A percentile compares a stretch with the other conserved stretches of the same genome.
Evolutionary conservation across 495 filamentous ascomycete species (phyloP).

Genomic region (Tuber microsphaerosporum): DNA sequence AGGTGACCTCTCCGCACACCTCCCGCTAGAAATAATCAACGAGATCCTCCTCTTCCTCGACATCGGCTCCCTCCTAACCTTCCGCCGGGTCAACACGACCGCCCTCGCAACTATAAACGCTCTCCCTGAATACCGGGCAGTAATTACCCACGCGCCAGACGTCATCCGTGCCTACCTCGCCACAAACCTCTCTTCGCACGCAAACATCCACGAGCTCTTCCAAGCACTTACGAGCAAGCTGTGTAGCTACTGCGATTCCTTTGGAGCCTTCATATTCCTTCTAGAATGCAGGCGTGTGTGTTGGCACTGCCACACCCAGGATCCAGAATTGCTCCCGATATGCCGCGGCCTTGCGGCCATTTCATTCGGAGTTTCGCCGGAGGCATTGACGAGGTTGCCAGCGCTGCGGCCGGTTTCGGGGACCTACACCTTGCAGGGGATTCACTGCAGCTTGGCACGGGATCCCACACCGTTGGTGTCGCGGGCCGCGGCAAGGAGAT

Average conservation of each 20-base stretch:
- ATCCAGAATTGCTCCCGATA: constrained; percentile 29
- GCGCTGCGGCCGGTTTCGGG: constrained; percentile 23
- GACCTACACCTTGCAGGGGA: constrained; percentile 25
- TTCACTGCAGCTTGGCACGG: constrained; percentile 15
- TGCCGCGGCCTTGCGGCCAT: constrained; percentile 12
- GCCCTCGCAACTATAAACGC: constrained; percentile 19
- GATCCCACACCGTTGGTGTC: constrained; percentile 18
- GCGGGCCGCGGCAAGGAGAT: constrained; percentile 18
- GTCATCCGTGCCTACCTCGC: constrained; percentile 23
- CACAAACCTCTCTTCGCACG: constrained; percentile 16
- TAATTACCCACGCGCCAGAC: constrained; percentile 23
- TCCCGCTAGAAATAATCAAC: constrained; percentile 29
- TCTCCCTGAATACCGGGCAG: constrained; percentile 21
- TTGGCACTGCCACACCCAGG: constrained; percentile 32
- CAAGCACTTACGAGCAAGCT: constrained; percentile 14
- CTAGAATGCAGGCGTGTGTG: constrained; percentile 28
- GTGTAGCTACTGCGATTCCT: constrained; percentile 24
- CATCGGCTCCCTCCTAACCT: constrained; percentile 12
- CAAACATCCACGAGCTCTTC: constrained; percentile 20
- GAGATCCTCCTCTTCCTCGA: constrained; percentile 28
- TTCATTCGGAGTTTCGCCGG: constrained; percentile 18
- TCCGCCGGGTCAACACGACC: constrained; percentile 14
- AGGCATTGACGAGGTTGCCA: constrained; percentile 13
- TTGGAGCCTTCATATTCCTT: constrained; percentile 27
- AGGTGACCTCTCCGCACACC: constrained; percentile 18